Base-by-base conservation (phyloP, 306 rosid genomes). In the Chamaecrista fasciculata region DNA sequence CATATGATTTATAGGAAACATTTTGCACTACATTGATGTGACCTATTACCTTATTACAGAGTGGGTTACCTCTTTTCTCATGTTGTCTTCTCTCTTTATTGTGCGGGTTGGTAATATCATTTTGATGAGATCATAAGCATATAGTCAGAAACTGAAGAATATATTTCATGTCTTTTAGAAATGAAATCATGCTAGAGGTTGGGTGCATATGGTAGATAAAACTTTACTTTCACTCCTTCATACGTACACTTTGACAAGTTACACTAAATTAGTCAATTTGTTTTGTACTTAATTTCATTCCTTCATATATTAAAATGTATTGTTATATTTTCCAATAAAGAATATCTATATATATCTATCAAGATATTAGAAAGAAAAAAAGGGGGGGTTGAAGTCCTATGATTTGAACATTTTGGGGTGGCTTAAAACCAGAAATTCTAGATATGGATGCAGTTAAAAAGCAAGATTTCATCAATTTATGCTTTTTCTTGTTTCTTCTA, bases 401-500 rank as follows among this genome's bases (percentile, higher is more conserved):
- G 71, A 74, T 16, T 65, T 37, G 25, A 70, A 60, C 57, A 79
- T 44, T 55, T 59, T 71, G 70, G 53, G 67, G 39, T 63, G 51
- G 71, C 42, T 79, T 79, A 24, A 50, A 60, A 46, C 37, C 10
- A 28, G 33, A 66, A 59, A 15, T 21, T 59, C 58, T 36, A 52
- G 72, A 80, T 59, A 66, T 63, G 50, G 75, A 66, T 65, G 60
- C 62, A 60, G 57, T 68, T 60, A 62, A 34, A 60, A 67, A 80
- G 66, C 56, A 46, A 53, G 66, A 55, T 53, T 53, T 37, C 57
- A 24, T 37, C 57, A 24, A 33, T 16, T 59, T 33, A 19, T 76
- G 67, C 56, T 78, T 56, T 78, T 56, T 58, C 24, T 78, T 65
- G 40, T 71, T 71, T 66, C 44, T 78, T 78, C 70, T 39, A 47